Evolutionary conservation across 2,329 filamentous ascomycete genomes (phyloP), one percentile per base, ranked within the genome.

Genomic region (Arthrobotrys iridis): DNA sequence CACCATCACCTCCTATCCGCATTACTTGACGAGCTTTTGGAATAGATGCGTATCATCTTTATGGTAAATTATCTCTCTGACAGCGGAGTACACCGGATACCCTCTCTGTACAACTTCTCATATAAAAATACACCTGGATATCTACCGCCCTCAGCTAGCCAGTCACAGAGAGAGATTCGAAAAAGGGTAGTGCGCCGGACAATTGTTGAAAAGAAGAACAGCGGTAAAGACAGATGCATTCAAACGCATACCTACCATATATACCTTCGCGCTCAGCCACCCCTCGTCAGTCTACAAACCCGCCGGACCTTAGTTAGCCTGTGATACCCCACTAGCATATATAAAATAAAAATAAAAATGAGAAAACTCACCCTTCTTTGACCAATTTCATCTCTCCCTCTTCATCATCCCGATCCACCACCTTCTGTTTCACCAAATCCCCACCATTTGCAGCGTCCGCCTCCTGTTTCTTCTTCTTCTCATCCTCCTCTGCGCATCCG

Each of bases 401-500:
- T 11, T 72, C 40, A 7, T 73, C 30, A 30, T 57, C 62, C 15
- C 75, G 62, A 0, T 72, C 66, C 2, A 45, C 72, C 18, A 76
- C 77, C 10, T 60, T 66, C 43, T 77, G 77, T 48, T 75, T 48
- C 59, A 80, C 77, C 40, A 82, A 66, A 35, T 81, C 78, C 28
- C n/a, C 28, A 33, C 46, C n/a, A 13, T 15, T n/a, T n/a, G n/a
- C n/a, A 52, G 83, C 80, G 77, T 80, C 33, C 57, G 79, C 79
- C 15, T 78, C 79, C 46, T 80, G 80, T 80, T 79, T 80, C 79
- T 82, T 83, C 77, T 79, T 79, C 24, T 85, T 83, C 79, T 85
- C 84, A 15, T 85, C 85, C 74, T 89, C 88, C n/a, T 90, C 89
- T 11, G 88, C 89, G 79, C 89, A 91, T 0, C 89, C 89, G 79